Evolutionary conservation across 345 rosid genomes (phyloP), one percentile per base, ranked within the genome.

Genomic region (Euclidium syriacum): DNA sequence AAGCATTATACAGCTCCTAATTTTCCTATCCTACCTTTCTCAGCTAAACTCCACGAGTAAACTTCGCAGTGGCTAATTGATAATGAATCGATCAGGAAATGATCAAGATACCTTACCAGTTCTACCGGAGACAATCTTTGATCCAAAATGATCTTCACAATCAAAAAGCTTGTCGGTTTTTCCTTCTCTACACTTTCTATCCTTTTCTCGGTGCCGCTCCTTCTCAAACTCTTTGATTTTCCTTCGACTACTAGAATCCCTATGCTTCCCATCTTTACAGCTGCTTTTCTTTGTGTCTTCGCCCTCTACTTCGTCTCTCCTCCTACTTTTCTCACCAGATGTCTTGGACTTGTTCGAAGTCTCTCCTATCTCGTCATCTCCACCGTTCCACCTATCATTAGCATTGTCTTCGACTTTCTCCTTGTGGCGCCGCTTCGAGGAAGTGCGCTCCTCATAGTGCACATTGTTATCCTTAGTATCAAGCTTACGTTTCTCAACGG

Each of bases 361-460:
- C 19, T 77, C 82, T 2, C 70, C 75, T 22, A 75, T 67, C 12
- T 66, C 81, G 30, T 75, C 85, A 1, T 74, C 82, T 1, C 91
- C 83, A 1, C 85, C 87, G 60, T 76, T 81, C 90, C 90, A 85
- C 75, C 96, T 67, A 53, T 83, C 90, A 12, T 40, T 76, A 51
- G 30, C 80, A 2, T 80, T 76, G n/a, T 77, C 83, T 19, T 68
- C 85, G 6, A 19, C 67, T 66, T 74, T 75, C 34, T 81, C 90
- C 50, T 73, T 87, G 17, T 85, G 80, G 75, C n/a, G n/a, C n/a
- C 84, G 70, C 70, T 80, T 87, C 4, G 78, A 77, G 17, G 82
- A 80, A 41, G 59, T 60, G 52, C 71, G 65, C 26, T 83, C 91
- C 66, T 59, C 80, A 33, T 58, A 53, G 18, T 58, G 26, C 32